Base-by-base conservation (phyloP, 257 asterid species). In the Forsythia viridissima region DNA sequence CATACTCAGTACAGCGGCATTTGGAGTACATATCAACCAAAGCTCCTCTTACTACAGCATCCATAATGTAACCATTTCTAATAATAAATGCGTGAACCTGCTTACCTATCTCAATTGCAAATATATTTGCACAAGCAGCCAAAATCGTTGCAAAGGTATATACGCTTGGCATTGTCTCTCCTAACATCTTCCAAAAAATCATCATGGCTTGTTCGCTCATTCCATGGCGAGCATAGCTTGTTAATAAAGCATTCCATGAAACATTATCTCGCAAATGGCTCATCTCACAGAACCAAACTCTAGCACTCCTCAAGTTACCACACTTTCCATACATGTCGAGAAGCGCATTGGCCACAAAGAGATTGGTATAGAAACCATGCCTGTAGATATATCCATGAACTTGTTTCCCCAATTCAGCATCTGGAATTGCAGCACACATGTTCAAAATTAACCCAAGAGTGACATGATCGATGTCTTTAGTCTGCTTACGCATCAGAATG, bases 311-410 rank as follows among this genome's bases (percentile, higher is more conserved):
- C 86, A 92, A 80, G 90, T 76, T 77, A 21, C 94, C 93, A 80
- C 97, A 91, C 87, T 93, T 93, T 0, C 90, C 96, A 78, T 93
- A 93, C 96, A 93, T 86, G 81, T 90, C 88, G 76, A 93, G 92
- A 76, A 93, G 87, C 2, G 93, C 90, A 81, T 91, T 93, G 3
- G 85, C 90, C 6, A 90, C 90, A 20, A 82, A 77, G 15, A 85
- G 80, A 71, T 90, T 79, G 59, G 88, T 75, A 84, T 80, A 40
- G 79, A 83, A 86, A 51, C 88, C 88, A 72, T 88, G 88, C 80
- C 96, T 87, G 57, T 89, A 92, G 13, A 84, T 82, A 74, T 78
- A 93, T 70, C 94, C 96, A 79, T 93, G 98, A 40, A 80, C 94
- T 80, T 93, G 97, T 61, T 92, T 92, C 71, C 98, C 98, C 55